Evolutionary conservation across 2,329 filamentous ascomycete species (phyloP).

Genomic region (Botrytis fabae): DNA sequence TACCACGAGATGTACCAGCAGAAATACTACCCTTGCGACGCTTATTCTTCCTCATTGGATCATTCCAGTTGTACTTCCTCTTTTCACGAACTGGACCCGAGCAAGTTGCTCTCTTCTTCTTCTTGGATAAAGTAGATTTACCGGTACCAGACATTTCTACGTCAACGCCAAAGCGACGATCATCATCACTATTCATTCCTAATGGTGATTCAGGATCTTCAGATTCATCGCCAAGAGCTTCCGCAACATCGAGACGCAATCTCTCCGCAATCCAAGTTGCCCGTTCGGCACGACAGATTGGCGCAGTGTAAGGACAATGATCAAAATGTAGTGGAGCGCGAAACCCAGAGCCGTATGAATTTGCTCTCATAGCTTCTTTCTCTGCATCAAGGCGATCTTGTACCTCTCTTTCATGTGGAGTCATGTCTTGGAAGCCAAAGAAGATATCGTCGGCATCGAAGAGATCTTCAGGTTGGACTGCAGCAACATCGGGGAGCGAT

Average conservation of each 20-base stretch:
- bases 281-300: background rate
- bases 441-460: constrained; percentile 10
- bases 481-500: background rate
- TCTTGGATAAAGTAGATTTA: background rate
- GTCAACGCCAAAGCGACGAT: too few species aligned
- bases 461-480: background rate
- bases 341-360: background rate
- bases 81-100: background rate
- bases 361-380: background rate
- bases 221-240: background rate
- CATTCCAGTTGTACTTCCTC: constrained; percentile 1
- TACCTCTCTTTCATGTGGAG: background rate
- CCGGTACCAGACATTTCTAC: too few species aligned
- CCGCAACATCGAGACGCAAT: background rate
- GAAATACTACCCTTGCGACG: background rate
- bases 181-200: background rate
- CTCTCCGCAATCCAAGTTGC: background rate
- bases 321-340: background rate
- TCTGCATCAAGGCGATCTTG: background rate
- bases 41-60: constrained; percentile 1
- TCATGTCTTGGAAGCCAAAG: background rate
- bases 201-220: background rate
- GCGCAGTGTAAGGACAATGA: background rate
- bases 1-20: background rate
- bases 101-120: background rate